phyloP scores from a whole-genome alignment of 1,284 basidiomycete species.

The Blastosporella zonata region DNA sequence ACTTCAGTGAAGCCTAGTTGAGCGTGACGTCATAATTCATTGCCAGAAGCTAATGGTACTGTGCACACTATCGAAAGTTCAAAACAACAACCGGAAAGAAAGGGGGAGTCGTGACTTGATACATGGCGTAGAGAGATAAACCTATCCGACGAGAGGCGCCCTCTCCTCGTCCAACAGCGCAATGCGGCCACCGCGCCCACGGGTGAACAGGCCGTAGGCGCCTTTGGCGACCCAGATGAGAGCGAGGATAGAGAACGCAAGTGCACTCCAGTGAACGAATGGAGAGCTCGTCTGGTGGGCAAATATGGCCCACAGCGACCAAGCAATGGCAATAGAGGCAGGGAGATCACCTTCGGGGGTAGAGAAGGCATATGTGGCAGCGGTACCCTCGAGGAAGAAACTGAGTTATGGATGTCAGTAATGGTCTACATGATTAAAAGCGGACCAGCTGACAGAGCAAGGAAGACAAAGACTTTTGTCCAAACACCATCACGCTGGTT shows the following conservation, averaged over 20 bases:
- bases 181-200: constrained; percentile 39
- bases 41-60: no score
- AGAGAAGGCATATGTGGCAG: constrained; percentile 89
- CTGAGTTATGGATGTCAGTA: constrained; percentile 31
- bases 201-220: constrained; percentile 46
- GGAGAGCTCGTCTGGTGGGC: constrained; percentile 58
- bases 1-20: no score
- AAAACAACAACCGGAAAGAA: background rate
- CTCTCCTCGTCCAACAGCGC: constrained; percentile 83
- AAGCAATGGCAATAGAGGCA: constrained; percentile 81
- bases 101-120: background rate
- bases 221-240: constrained; percentile 83
- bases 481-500: constrained; percentile 73
- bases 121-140: background rate
- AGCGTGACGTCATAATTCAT: no score
- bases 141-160: constrained; percentile 65
- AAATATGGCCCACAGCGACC: constrained; percentile 84
- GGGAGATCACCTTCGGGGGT: constrained; percentile 88
- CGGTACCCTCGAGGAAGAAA: constrained; percentile 92
- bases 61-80: background rate
- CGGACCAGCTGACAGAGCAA: constrained; percentile 55
- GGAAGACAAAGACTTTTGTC: constrained; percentile 94
- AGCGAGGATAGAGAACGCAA: constrained; percentile 84
- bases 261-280: constrained; percentile 89
- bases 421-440: background rate